A percentile compares a stretch with the other conserved stretches of the same genome.
Evolutionary conservation across 345 rosid genomes (phyloP).

Genomic region (Arabis alpina): DNA sequence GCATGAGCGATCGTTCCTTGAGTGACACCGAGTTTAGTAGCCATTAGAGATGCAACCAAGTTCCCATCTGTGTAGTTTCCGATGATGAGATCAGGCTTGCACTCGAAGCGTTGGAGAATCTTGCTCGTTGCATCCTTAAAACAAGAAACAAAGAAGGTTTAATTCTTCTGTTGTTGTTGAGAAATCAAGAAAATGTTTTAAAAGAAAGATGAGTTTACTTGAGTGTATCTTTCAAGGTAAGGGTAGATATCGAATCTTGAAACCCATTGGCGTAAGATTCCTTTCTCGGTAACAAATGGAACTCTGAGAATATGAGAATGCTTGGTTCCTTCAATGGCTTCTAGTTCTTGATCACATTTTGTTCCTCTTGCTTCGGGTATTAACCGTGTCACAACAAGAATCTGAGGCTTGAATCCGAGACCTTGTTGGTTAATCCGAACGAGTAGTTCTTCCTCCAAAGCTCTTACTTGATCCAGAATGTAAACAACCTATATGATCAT

Average conservation of each 20-base stretch:
- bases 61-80: slow-evolving; percentile 97
- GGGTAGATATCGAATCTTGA: slow-evolving; percentile 93
- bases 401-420: slow-evolving; percentile 73
- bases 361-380: slow-evolving; percentile 86
- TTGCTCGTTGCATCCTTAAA: slow-evolving; percentile 65
- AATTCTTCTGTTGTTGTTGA: slow-evolving; percentile 10
- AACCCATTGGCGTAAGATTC: slow-evolving; percentile 80
- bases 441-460: slow-evolving; percentile 82
- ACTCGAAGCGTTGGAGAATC: slow-evolving; percentile 62
- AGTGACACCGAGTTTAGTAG: slow-evolving; percentile 75
- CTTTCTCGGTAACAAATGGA: slow-evolving; percentile 76
- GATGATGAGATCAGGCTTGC: slow-evolving; percentile 88
- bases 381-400: slow-evolving; percentile 82
- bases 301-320: slow-evolving; percentile 81
- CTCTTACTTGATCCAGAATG: slow-evolving; percentile 97
- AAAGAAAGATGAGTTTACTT: slow-evolving; percentile 44
- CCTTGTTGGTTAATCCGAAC: slow-evolving; percentile 76
- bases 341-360: slow-evolving; percentile 80
- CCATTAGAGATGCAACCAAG: slow-evolving; percentile 87
- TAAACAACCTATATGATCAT: slow-evolving; percentile 72
- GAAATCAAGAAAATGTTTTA: background rate
- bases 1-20: slow-evolving; percentile 96
- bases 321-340: slow-evolving; percentile 65
- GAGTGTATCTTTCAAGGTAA: slow-evolving; percentile 75
- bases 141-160: background rate